These are phyloP conservation scores for Tricholoma bakamatsutake DNA, from an alignment of 768 basidiomycete species.

Conservation along the genomic window DNA sequence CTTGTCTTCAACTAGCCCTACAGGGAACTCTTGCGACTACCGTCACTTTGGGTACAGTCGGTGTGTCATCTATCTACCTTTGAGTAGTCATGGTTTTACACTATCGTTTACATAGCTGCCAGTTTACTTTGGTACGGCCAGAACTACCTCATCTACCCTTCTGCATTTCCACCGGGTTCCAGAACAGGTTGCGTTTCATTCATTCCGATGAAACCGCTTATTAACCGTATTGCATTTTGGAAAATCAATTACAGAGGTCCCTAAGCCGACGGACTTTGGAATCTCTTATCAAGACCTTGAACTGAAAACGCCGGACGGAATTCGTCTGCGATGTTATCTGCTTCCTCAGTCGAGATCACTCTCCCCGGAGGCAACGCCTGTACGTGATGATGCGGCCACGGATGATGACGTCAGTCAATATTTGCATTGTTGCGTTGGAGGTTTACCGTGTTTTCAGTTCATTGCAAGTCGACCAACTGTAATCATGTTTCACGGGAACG, in stretches of 20 bases:
- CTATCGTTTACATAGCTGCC: constrained; percentile 37
- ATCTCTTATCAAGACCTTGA: constrained; percentile 72
- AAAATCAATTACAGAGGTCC: constrained; percentile 52
- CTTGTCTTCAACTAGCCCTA: background rate
- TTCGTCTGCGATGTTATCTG: constrained; percentile 73
- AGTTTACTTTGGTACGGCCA: constrained; percentile 84
- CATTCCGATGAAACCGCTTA: constrained; percentile 4
- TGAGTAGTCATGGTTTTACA: background rate
- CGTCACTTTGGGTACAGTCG: constrained; percentile 51
- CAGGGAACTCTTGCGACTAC: constrained; percentile 53
- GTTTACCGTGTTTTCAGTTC: constrained; percentile 24
- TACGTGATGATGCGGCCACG: constrained; percentile 33
- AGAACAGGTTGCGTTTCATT: constrained; percentile 47
- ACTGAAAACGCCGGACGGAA: constrained; percentile 64
- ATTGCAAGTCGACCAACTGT: constrained; percentile 68
- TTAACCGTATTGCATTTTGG: background rate
- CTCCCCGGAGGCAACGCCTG: constrained; percentile 22
- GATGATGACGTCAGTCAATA: constrained; percentile 51
- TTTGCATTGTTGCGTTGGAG: background rate
- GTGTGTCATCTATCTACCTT: constrained; percentile 25
- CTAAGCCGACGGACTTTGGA: constrained; percentile 60
- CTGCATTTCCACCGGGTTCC: constrained; percentile 73
- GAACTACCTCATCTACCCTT: constrained; percentile 86
- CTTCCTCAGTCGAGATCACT: constrained; percentile 58
- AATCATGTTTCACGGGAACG: constrained; percentile 92